Base-by-base conservation (phyloP, 306 rosid genomes). In the Vicia sativa region DNA sequence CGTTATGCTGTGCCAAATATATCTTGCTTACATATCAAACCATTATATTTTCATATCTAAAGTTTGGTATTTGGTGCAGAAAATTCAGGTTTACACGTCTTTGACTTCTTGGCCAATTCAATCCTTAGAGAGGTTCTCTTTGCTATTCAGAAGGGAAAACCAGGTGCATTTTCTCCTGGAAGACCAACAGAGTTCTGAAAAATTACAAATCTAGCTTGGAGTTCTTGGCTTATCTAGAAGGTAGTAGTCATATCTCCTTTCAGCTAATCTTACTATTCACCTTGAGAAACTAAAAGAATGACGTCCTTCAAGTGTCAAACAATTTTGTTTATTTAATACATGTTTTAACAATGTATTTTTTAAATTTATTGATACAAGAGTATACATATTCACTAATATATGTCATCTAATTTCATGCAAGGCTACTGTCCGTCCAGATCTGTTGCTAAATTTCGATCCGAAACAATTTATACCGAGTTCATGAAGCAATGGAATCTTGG, bases 401-500 rank as follows among this genome's bases (percentile, higher is more conserved):
- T 81, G 62, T 78, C 80, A 50, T 70, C 69, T 70, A 66, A 84
- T 82, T 85, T 78, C 81, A 74, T 85, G 85, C 74, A 46, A 88
- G 96, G 86, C 74, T 82, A 85, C 77, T 93, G 89, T 69, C 92
- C 96, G 0, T 90, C 99, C 74, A 88, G 96, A 84, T 85, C 92
- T 61, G 91, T 95, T 74, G 77, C 89, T 65, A 90, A 90, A 84
- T 90, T 90, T 84, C 97, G 95, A 76, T 87, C 92, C 14, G 88
- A 89, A 79, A 80, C 91, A 50, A 70, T 84, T 18, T 95, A 90
- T 71, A 68, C 64, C 3, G 99, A 95, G 73, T 95, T 90, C 85
- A 86, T 95, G 95, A 95, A 87, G 88, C 97, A 90, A 83, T 95
- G 99, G 99, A 95, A 88, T 74, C 70, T 87, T 12, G 97, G 97